Evolutionary conservation across 2,329 filamentous ascomycete species (phyloP).

Genomic region (Trichoderma oligosporum): DNA sequence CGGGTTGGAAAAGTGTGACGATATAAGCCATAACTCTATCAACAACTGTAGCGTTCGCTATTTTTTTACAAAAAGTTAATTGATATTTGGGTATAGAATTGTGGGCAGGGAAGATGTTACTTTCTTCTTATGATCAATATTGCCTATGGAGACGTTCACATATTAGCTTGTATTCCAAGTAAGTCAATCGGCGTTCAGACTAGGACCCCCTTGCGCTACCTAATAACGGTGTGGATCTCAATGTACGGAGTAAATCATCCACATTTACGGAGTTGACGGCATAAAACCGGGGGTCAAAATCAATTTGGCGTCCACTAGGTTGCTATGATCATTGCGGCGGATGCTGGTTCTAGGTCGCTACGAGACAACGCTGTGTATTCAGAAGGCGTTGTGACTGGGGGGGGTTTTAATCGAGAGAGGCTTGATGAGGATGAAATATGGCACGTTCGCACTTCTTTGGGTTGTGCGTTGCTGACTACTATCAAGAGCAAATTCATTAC

Average conservation of each 20-base stretch:
- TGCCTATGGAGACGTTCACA: not conserved
- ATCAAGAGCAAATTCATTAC: no score
- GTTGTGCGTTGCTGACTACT: not conserved
- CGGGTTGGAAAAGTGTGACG: no score
- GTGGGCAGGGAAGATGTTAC: no score
- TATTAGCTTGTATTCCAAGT: no score
- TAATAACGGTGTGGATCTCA: constrained; percentile 7
- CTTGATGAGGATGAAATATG: constrained; percentile 9
- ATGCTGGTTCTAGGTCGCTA: not conserved
- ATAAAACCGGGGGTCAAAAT: not conserved
- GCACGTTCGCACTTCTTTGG: not conserved
- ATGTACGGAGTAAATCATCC: not conserved
- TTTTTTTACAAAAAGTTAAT: no score
- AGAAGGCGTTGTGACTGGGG: no score
- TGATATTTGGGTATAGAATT: no score
- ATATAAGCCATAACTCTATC: no score
- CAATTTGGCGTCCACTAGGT: not conserved
- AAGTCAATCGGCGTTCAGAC: not conserved
- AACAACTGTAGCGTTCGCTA: no score
- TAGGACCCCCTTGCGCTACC: not conserved
- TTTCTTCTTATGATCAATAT: constrained; percentile 9
- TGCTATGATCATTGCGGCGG: not conserved
- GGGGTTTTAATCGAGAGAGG: not conserved
- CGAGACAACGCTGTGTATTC: not conserved
- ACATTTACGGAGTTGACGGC: not conserved